Evolutionary conservation across 306 rosid species (phyloP), one percentile per base, ranked within the genome.

Genomic region (Fragaria iinumae): DNA sequence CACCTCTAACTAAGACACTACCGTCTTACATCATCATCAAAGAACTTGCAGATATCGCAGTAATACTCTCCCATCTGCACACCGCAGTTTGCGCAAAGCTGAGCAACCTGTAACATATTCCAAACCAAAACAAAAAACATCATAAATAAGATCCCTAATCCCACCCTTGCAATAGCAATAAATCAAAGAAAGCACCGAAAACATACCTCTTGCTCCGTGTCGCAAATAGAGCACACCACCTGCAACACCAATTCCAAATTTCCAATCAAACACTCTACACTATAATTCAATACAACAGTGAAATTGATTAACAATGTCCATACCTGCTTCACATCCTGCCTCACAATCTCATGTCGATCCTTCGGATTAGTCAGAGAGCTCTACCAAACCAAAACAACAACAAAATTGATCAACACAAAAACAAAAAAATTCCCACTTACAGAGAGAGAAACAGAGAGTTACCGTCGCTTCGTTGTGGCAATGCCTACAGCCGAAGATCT

Each of bases 401-500:
- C 17, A 11, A 29, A 56, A 25, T 44, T 23, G 65, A 63, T 9
- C 50, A 59, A 59, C 36, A 16, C 25, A 13, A 7, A 1, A 1
- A 5, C 1, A 23, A 20, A 29, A 18, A 44, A 16, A 49, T 14
- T 4, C 5, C 2, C 41, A 9, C 64, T 11, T 11, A 63, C 16
- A 47, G 20, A 5, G 14, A 69, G 13, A 44, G 60, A 39, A 59
- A 39, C 5, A 41, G 52, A 60, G 72, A 71, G 11, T 78, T 29
- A 85, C 97, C 81, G 67, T 76, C 83, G 89, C 84, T 10, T 91
- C 90, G 91, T 89, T 89, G 85, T 89, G 94, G 82, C 94, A 91
- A 69, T 91, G 93, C 75, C 92, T 90, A 75, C 94, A 91, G 13
- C 83, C 66, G 57, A 88, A 91, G 67, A 88, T 80, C 77, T 79